Percentiles rank a stretch among this genome's conserved stretches.
phyloP scores from a whole-genome alignment of 306 rosid genomes.

The Nissolia schottii region DNA sequence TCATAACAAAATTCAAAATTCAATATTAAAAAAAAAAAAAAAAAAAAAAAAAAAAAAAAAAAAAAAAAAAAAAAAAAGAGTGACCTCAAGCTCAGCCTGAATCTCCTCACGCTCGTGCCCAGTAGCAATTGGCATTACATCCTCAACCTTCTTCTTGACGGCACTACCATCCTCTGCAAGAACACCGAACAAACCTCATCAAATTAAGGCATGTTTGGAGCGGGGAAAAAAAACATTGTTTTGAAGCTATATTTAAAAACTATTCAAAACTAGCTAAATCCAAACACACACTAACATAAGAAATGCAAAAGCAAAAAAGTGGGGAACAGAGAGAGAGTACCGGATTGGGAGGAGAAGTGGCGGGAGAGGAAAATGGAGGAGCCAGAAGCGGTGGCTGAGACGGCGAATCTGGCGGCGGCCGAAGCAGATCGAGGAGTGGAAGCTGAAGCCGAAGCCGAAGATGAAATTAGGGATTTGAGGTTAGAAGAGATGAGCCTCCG shows the following conservation, averaged over 20 bases:
- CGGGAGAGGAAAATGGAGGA: constrained; percentile 3
- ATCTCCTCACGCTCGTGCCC: constrained; percentile 96
- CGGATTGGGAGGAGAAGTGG: constrained; percentile 47
- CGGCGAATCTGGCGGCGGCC: constrained; percentile 28
- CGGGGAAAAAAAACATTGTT: neutral
- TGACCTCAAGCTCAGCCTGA: constrained; percentile 74
- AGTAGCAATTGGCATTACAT: constrained; percentile 86
- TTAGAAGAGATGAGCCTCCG: constrained; percentile 63
- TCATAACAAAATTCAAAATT: neutral
- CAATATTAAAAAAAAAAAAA: neutral
- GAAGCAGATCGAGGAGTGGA: constrained; percentile 46
- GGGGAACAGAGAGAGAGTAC: constrained; percentile 26
- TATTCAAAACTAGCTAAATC: neutral
- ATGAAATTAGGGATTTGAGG: constrained; percentile 52
- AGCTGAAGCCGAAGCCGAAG: constrained; percentile 17
- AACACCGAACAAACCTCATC: neutral
- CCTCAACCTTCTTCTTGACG: constrained; percentile 69
- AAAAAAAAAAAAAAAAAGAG: neutral
- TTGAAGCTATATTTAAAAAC: neutral
- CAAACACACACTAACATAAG: neutral
- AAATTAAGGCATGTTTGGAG: neutral
- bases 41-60: neutral
- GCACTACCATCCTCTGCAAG: constrained; percentile 26
- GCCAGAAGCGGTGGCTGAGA: constrained; percentile 17
- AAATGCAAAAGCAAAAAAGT: neutral